These are phyloP conservation scores for Arthrobotrys musiformis DNA, from an alignment of 2,329 filamentous ascomycete genomes.

Conservation along the genomic window DNA sequence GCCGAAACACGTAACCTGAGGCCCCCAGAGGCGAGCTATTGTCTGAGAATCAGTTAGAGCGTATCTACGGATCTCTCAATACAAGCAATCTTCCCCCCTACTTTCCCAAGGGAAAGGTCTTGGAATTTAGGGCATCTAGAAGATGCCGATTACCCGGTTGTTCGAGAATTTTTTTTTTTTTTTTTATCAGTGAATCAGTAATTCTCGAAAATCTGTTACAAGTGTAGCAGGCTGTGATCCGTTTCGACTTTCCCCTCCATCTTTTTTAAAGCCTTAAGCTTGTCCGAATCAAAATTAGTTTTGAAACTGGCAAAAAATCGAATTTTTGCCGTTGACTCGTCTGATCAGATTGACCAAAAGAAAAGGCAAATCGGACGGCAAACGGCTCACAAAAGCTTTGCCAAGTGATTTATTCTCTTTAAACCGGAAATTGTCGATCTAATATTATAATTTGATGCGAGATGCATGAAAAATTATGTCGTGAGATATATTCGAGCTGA, in stretches of 20 bases:
- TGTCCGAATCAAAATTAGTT: background rate
- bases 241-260: slow-evolving; percentile 14
- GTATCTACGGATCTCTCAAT: slow-evolving; percentile 10
- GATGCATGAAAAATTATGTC: background rate
- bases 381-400: slow-evolving; percentile 1
- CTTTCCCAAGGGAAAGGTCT: background rate
- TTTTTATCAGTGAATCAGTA: background rate
- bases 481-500: background rate
- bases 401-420: background rate
- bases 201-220: background rate
- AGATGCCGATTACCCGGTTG: slow-evolving; percentile 37
- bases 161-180: slow-evolving; percentile 7
- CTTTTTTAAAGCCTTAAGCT: background rate
- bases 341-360: background rate
- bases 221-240: background rate
- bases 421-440: background rate
- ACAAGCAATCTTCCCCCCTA: background rate
- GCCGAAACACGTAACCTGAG: slow-evolving; percentile 34
- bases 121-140: background rate
- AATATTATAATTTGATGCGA: background rate
- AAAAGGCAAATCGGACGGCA: background rate
- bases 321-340: background rate
- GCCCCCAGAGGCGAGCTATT: slow-evolving; percentile 3
- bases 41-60: slow-evolving; percentile 26
- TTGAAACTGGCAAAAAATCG: background rate